These are phyloP conservation scores for Lunasporangiospora selenospora DNA, from an alignment of 192 early-diverging fungal species.

Conservation along the genomic window DNA sequence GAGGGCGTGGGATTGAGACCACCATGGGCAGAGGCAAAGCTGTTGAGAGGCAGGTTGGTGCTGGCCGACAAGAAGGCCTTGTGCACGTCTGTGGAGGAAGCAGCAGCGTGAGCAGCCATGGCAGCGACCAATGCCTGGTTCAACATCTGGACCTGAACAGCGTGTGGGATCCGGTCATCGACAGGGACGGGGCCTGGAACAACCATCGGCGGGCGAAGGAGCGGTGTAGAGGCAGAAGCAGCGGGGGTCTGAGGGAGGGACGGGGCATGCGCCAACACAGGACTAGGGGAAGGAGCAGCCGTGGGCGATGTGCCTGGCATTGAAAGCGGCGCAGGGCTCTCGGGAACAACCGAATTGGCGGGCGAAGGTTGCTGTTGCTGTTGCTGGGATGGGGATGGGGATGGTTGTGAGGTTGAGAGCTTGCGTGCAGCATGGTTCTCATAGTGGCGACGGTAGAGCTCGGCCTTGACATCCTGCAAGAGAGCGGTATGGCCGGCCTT, in stretches of 20 bases:
- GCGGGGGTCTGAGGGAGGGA: constrained; percentile 2
- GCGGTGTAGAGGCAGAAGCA: too few relatives aligned
- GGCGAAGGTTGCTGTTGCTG: constrained; percentile 10
- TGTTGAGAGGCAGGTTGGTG: too few relatives aligned
- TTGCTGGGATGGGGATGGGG: constrained; percentile 13
- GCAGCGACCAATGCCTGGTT: constrained; percentile 42
- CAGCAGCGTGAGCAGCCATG: constrained; percentile 26
- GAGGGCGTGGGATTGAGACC: too few relatives aligned
- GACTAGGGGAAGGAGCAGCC: background rate
- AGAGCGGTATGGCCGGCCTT: constrained; percentile 38
- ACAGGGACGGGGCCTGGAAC: constrained; percentile 34
- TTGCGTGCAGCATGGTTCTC: constrained; percentile 37
- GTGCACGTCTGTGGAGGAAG: too few relatives aligned
- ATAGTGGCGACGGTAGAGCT: constrained; percentile 48
- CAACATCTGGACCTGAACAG: constrained; percentile 35
- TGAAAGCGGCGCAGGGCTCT: constrained; percentile 6
- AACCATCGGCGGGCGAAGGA: too few relatives aligned
- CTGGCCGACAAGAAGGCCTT: background rate
- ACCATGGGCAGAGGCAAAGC: too few relatives aligned
- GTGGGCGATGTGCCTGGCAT: constrained; percentile 1
- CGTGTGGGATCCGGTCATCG: constrained; percentile 36
- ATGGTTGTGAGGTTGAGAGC: too few relatives aligned
- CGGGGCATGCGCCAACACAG: too few relatives aligned
- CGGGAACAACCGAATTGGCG: background rate
- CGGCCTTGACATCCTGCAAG: constrained; percentile 45